phyloP scores from a whole-genome alignment of 768 basidiomycete genomes.

The Russula abietina region DNA sequence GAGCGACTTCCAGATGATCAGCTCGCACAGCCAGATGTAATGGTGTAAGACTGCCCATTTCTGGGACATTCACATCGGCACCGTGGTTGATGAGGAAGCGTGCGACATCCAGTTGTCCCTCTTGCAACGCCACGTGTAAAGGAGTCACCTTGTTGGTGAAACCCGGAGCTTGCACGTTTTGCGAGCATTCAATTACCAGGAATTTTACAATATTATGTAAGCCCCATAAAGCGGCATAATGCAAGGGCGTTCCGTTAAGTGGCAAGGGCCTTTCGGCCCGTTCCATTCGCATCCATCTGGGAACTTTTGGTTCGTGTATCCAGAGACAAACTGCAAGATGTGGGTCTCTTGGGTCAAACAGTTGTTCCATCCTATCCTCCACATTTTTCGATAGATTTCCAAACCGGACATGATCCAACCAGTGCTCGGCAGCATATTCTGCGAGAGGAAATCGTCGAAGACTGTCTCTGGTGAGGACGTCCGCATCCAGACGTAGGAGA shows the following conservation, averaged over 20 bases:
- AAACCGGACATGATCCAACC: background rate
- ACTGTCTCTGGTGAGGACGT: background rate
- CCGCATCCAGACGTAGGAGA: background rate
- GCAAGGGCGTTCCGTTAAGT: background rate
- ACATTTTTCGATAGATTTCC: background rate
- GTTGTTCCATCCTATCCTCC: background rate
- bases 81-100: background rate
- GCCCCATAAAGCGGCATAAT: background rate
- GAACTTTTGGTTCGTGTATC: background rate
- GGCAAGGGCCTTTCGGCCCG: background rate
- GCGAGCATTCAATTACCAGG: background rate
- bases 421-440: background rate
- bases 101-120: background rate
- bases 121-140: background rate
- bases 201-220: background rate
- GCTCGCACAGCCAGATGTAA: background rate
- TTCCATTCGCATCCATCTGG: too few species aligned
- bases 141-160: background rate
- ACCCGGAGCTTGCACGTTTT: background rate
- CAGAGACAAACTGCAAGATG: background rate
- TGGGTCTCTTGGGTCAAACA: background rate
- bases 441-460: background rate
- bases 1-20: background rate
- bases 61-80: background rate
- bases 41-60: background rate